These are phyloP conservation scores for Chloroidium sp. DNA, from an alignment of 163 green algal species.

Conservation along the genomic window DNA sequence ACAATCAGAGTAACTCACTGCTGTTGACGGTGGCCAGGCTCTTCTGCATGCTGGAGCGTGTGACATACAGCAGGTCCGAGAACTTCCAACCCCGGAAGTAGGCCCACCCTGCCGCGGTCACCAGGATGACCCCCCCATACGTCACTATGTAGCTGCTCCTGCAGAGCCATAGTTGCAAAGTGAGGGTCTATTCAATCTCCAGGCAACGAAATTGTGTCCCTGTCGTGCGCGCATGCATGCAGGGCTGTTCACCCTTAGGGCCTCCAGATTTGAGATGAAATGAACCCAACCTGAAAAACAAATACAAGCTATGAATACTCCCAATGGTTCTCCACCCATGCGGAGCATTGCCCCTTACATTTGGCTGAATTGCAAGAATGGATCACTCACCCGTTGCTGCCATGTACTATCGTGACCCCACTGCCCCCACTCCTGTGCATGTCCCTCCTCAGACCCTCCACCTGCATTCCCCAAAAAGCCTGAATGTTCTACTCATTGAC, in stretches of 20 bases:
- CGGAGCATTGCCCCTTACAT: too few species aligned
- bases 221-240: too few species aligned
- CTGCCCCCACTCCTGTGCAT: constrained; percentile 15
- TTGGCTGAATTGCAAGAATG: background rate
- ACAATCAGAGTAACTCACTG: background rate
- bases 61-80: constrained; percentile 41
- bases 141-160: background rate
- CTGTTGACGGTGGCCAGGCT: constrained; percentile 19
- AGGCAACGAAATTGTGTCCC: too few species aligned
- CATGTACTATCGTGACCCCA: constrained; percentile 21
- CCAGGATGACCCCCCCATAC: background rate
- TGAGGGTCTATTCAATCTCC: too few species aligned
- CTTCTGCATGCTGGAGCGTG: constrained; percentile 22
- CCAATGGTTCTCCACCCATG: too few species aligned
- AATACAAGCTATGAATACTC: too few species aligned
- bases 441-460: constrained; percentile 31
- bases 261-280: too few species aligned
- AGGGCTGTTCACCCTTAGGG: too few species aligned
- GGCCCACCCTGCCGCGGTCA: constrained; percentile 1
- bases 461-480: constrained; percentile 7
- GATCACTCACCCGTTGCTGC: constrained; percentile 1
- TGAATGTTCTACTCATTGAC: too few species aligned
- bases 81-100: constrained; percentile 40
- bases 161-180: too few species aligned
- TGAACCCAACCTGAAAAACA: too few species aligned